These are phyloP conservation scores for Atractiella rhizophila DNA, from an alignment of 768 basidiomycete genomes.

Conservation along the genomic window DNA sequence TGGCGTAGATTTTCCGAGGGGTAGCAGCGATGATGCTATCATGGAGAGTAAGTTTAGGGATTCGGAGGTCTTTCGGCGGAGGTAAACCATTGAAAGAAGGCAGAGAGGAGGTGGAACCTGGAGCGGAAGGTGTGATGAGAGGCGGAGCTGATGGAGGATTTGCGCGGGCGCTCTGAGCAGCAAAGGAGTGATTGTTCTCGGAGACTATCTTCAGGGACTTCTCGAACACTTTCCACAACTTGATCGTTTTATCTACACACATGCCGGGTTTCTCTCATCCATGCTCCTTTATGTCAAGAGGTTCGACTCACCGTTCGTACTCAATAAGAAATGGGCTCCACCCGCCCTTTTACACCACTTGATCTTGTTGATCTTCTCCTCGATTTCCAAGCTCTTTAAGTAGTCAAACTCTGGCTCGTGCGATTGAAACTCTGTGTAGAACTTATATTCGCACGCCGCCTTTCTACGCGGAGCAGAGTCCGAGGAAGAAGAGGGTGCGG, in stretches of 20 bases:
- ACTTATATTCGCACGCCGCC: slow-evolving; percentile 99
- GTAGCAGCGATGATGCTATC: slow-evolving; percentile 98
- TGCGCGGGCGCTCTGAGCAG: slow-evolving; percentile 17
- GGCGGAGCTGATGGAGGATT: slow-evolving; percentile 30
- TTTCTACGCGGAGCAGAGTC: slow-evolving; percentile 34
- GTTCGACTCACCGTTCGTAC: slow-evolving; percentile 59
- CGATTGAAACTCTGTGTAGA: slow-evolving; percentile 98
- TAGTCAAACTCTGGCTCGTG: slow-evolving; percentile 99
- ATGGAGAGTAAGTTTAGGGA: slow-evolving; percentile 77
- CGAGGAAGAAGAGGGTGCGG: too few species aligned
- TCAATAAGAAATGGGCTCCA: slow-evolving; percentile 81
- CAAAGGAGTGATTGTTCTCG: slow-evolving; percentile 65
- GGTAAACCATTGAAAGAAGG: background rate
- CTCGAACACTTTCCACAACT: slow-evolving; percentile 99
- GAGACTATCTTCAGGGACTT: slow-evolving; percentile 85
- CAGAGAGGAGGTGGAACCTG: slow-evolving; percentile 4
- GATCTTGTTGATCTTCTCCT: slow-evolving; percentile 99
- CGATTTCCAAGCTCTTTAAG: slow-evolving; percentile 96
- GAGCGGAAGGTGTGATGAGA: slow-evolving; percentile 5
- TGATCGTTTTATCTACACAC: slow-evolving; percentile 88
- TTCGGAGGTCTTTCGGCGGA: slow-evolving; percentile 29
- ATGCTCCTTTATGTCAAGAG: background rate
- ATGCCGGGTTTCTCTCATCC: background rate
- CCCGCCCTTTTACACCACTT: slow-evolving; percentile 99
- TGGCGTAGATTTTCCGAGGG: slow-evolving; percentile 93